Evolutionary conservation across 495 filamentous ascomycete species (phyloP), one percentile per base, ranked within the genome.

Genomic region (Acidiella bohemica): DNA sequence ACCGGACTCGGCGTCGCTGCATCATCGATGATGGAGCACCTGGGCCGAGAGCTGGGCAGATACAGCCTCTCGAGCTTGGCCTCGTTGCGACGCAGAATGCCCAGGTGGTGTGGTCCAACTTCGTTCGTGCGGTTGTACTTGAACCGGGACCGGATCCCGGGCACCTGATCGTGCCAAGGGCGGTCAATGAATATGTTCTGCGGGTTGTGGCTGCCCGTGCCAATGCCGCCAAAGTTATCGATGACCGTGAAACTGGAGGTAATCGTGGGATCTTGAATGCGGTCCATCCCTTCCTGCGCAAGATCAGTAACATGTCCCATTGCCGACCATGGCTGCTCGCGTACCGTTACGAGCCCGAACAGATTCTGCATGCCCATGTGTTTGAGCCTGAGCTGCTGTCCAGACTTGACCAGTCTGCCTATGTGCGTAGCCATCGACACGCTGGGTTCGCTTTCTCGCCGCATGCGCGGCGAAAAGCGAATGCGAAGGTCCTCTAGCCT

Each of bases 381-480:
- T 26, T 59, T 67, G 3, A 77, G 33, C 0, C 47, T 30, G 18
- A 79, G 44, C 0, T 57, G 54, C 32, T 71, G 61, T 29, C 61
- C 58, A 1, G 63, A 59, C 1, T 63, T 50, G 5, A 65, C 57
- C 34, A 62, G 65, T 39, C 69, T 68, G 12, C 75, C 71, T 47
- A 78, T 78, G 41, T 73, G 72, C 33, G 67, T 62, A 34, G 67
- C 55, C 12, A 74, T 43, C 37, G 61, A 64, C 8, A 75, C 59
- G 36, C 68, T 74, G 9, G 70, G 68, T 46, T 79, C 75, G 27
- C 70, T 67, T 18, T 57, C 59, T 27, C 67, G 63, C 12, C 73
- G 62, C 70, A 79, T 79, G 6, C 75, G 73, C 7, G 74, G 71
- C 22, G 62, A 73, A 67, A 71, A 79, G 45, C 78, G 70, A 22